These are phyloP conservation scores for Trifolium pratense DNA, from an alignment of 306 rosid genomes.

Conservation along the genomic window DNA sequence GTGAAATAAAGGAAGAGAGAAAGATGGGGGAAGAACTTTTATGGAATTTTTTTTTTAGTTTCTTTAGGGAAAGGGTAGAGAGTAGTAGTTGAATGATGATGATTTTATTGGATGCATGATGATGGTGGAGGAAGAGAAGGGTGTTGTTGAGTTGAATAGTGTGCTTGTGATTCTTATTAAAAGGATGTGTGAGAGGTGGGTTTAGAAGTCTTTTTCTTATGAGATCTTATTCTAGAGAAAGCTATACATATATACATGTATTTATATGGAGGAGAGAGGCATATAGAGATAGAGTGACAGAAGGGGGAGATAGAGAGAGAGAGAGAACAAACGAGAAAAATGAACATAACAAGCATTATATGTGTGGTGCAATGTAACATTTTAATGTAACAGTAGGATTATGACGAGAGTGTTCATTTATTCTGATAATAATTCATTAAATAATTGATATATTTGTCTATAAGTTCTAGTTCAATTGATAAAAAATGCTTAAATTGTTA, in stretches of 20 bases:
- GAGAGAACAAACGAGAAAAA: background rate
- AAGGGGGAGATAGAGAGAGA: background rate
- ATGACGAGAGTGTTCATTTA: no score
- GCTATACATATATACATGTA: constrained; percentile 28
- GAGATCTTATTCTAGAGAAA: constrained; percentile 63
- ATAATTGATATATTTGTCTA: no score
- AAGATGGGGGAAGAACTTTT: background rate
- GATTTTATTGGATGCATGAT: constrained; percentile 44
- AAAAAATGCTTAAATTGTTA: no score
- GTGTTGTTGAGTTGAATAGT: constrained; percentile 15
- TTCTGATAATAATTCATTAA: no score
- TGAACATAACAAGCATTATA: background rate
- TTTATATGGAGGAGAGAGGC: constrained; percentile 26
- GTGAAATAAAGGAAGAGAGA: background rate
- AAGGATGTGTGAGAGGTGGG: constrained; percentile 44
- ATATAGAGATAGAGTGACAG: constrained; percentile 31
- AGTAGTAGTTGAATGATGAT: constrained; percentile 65
- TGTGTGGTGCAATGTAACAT: background rate
- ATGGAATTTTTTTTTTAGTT: constrained; percentile 39
- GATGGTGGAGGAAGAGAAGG: constrained; percentile 46
- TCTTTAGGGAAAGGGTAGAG: constrained; percentile 67
- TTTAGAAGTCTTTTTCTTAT: constrained; percentile 40
- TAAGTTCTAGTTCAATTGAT: no score
- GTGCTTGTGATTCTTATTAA: constrained; percentile 84
- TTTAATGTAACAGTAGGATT: background rate